Conservation (phyloP, 768 basidiomycete genomes). For the Coprinellus micaceus region DNA sequence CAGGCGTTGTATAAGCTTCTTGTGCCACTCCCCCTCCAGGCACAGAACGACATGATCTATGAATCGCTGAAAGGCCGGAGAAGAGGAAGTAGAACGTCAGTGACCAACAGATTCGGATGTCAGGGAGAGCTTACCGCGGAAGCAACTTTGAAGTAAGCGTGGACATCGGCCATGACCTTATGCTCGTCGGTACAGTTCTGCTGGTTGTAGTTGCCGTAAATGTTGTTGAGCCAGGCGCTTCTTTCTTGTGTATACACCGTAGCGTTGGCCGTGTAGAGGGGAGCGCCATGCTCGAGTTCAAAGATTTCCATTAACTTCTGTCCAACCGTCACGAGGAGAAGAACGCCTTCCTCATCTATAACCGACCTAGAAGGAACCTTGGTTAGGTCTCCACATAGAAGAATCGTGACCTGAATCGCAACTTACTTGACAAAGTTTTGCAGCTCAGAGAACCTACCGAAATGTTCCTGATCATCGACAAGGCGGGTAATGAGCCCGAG, state of each 20-base stretch:
- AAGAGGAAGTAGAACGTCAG: too few relatives aligned
- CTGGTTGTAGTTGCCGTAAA: not conserved
- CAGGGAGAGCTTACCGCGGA: slow-evolving; percentile 38
- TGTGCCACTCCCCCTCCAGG: slow-evolving; percentile 43
- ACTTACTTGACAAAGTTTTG: slow-evolving; percentile 9
- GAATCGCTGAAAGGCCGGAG: slow-evolving; percentile 49
- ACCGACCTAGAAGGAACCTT: not conserved
- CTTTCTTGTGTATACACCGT: slow-evolving; percentile 17
- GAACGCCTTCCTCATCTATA: not conserved
- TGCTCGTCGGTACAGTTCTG: slow-evolving; percentile 29
- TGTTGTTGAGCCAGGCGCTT: slow-evolving; percentile 17
- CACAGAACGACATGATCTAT: slow-evolving; percentile 50
- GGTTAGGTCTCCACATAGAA: not conserved
- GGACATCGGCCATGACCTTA: slow-evolving; percentile 49
- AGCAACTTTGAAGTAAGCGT: slow-evolving; percentile 54
- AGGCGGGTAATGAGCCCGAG: slow-evolving; percentile 3
- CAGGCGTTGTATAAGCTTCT: slow-evolving; percentile 32
- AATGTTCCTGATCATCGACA: slow-evolving; percentile 7
- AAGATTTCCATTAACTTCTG: slow-evolving; percentile 30
- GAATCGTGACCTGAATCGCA: not conserved
- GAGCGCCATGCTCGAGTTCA: slow-evolving; percentile 33
- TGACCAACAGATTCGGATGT: too few relatives aligned
- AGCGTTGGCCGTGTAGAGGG: slow-evolving; percentile 33
- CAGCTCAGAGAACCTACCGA: slow-evolving; percentile 6
- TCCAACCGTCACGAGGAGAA: not conserved